Percentiles rank a stretch among this genome's conserved stretches.
phyloP scores from a whole-genome alignment of 345 rosid genomes.

The Aquilaria malaccensis region DNA sequence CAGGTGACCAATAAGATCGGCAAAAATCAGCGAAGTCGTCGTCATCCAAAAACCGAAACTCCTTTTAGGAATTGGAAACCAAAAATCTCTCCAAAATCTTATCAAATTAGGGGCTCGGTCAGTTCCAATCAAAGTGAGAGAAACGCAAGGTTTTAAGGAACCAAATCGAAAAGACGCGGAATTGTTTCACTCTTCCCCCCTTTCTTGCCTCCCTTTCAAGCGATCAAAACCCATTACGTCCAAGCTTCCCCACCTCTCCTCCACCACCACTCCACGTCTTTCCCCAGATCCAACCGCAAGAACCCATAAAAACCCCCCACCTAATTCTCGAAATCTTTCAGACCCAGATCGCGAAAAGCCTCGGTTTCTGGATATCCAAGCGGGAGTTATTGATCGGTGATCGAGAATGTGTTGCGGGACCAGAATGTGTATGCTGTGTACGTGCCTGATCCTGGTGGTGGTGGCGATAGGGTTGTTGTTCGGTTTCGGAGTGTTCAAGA shows the following conservation, averaged over 20 bases:
- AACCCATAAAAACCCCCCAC: not conserved
- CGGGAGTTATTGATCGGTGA: too few species aligned
- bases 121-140: not conserved
- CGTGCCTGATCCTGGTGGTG: slow-evolving; percentile 64
- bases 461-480: slow-evolving; percentile 59
- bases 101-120: not conserved
- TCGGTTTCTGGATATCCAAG: not conserved
- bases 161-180: not conserved
- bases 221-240: slow-evolving; percentile 10
- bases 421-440: slow-evolving; percentile 63
- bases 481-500: slow-evolving; percentile 79
- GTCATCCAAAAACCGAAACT: not conserved
- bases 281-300: not conserved
- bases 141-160: not conserved
- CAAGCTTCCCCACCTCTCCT: slow-evolving; percentile 2
- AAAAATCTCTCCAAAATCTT: not conserved
- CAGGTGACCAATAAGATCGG: too few species aligned
- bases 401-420: slow-evolving; percentile 65
- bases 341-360: not conserved
- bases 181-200: not conserved
- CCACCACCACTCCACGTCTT: slow-evolving; percentile 3
- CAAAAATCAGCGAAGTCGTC: not conserved
- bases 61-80: not conserved
- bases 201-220: slow-evolving; percentile 15
- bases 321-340: not conserved